Evolutionary conservation across 768 basidiomycete species (phyloP), one percentile per base, ranked within the genome.

Genomic region (Kwoniella pini): DNA sequence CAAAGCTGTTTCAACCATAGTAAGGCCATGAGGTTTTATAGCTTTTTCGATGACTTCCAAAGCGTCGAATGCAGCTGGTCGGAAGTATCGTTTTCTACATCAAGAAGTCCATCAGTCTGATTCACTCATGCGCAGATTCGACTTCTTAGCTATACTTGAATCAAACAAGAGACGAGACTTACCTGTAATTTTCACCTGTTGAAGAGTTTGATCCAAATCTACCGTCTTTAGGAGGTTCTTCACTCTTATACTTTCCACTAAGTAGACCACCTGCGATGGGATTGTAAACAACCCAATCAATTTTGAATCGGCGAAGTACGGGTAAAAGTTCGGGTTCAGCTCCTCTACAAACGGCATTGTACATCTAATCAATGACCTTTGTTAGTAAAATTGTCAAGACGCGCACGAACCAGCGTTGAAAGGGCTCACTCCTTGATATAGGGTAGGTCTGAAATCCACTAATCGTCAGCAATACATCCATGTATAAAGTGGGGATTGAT

Each of bases 11-110:
- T 74, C 76, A 19, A 75, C 56, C 42, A 73, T 65, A 0, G 81
- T 82, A 30, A 83, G 61, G 13, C 65, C 62, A 49, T 81, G 72
- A 64, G 77, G 72, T 17, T 76, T 63, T 4, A 82, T 81, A 10
- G 80, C 83, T 2, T 73, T 75, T 13, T 80, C 77, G 58, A 86
- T 80, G 11, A 76, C 57, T 0, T 79, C 80, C 17, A 86, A 72
- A 0, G 84, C 83, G 27, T 81, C 78, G 76, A 86, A 86, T 68
- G 68, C 71, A 17, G 63, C 51, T 26, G 71, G 67, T 46, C 63
- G 64, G 69, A 72, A 76, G 61, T 76, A 76, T 39, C 74, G 63
- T 46, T 54, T 55, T 40, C 69, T 57, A 21, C 17, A 28, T 13
- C 24, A 26, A 22, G 33, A 9, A 9, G 7, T 36, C 33, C 33